Base-by-base conservation (phyloP, 257 asterid genomes). In the Plantago major region DNA sequence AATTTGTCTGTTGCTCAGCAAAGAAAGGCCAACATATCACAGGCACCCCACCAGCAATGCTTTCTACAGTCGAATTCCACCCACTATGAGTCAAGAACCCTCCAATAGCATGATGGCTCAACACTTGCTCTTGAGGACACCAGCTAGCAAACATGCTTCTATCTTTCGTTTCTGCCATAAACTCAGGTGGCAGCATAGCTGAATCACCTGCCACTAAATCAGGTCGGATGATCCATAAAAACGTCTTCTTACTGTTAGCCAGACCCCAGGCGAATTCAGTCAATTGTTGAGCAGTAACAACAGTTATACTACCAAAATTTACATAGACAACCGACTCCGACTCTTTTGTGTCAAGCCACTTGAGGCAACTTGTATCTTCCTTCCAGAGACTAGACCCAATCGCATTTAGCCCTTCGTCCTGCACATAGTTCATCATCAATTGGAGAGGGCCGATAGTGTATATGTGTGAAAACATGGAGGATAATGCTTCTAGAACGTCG, bases 251-350 rank as follows among this genome's bases (percentile, higher is more conserved):
- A 61, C 77, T 76, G 9, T 75, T 65, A 3, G 84, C 79, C 0
- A 81, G 75, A n/a, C 88, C 88, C 81, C 82, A 78, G 0, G 88
- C 84, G 15, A 81, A 71, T 19, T 81, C 87, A 0, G 54, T 56
- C 16, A 78, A 62, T 30, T 81, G 87, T 2, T 66, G 54, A 6
- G 71, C 69, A 1, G 77, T 75, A 67, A 81, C 54, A 2, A 71
- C 71, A 0, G 82, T 61, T 10, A 75, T 59, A 63, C 87, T 75
- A 8, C 84, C 84, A 19, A 78, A 81, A 11, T 78, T 81, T 0
- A 81, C 80, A 11, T 67, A 75, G 33, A 81, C 56, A 1, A 78
- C 82, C 2, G 87, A 75, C 3, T 71, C 63, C 0, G 82, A 71
- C 19, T 71, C 77, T 47, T 67, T 71, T 0, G 10, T 5, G 12